Evolutionary conservation across 768 basidiomycete genomes (phyloP).

Genomic region (Leccinum variicolor): DNA sequence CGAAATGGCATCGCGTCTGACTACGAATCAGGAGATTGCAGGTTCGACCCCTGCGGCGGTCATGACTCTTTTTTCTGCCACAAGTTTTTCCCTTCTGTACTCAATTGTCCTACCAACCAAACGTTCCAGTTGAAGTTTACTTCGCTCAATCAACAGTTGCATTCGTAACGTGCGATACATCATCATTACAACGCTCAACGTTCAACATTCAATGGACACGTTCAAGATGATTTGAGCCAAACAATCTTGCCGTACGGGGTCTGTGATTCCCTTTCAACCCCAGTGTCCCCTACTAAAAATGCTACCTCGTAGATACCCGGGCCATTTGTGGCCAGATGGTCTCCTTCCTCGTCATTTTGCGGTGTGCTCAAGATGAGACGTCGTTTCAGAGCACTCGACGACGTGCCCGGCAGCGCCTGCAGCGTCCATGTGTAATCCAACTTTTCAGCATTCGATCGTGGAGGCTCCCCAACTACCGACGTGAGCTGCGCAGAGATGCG

Average conservation of each 20-base stretch:
- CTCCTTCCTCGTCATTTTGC: slow-evolving; percentile 32
- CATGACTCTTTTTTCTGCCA: no score
- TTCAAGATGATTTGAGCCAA: slow-evolving; percentile 29
- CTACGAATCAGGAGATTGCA: slow-evolving; percentile 94
- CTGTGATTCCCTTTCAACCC: slow-evolving; percentile 28
- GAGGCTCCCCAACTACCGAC: slow-evolving; percentile 44
- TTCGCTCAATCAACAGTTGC: not conserved
- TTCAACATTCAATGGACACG: not conserved
- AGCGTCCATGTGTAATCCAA: slow-evolving; percentile 41
- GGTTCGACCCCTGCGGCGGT: slow-evolving; percentile 71
- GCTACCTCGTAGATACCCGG: slow-evolving; percentile 53
- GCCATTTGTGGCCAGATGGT: slow-evolving; percentile 27
- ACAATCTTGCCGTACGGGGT: slow-evolving; percentile 53
- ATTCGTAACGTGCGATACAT: not conserved
- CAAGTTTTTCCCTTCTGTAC: no score
- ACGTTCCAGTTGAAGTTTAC: no score
- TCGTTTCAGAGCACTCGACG: slow-evolving; percentile 10
- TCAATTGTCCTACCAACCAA: no score
- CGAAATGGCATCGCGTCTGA: slow-evolving; percentile 95
- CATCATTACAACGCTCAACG: not conserved
- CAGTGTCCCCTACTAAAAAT: slow-evolving; percentile 37
- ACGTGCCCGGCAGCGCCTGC: slow-evolving; percentile 28
- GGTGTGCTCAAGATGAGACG: slow-evolving; percentile 39
- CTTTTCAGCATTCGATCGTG: slow-evolving; percentile 23
- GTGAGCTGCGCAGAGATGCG: slow-evolving; percentile 38